These are phyloP conservation scores for Priceomyces haplophilus DNA, from an alignment of 805 yeast species.

Conservation along the genomic window DNA sequence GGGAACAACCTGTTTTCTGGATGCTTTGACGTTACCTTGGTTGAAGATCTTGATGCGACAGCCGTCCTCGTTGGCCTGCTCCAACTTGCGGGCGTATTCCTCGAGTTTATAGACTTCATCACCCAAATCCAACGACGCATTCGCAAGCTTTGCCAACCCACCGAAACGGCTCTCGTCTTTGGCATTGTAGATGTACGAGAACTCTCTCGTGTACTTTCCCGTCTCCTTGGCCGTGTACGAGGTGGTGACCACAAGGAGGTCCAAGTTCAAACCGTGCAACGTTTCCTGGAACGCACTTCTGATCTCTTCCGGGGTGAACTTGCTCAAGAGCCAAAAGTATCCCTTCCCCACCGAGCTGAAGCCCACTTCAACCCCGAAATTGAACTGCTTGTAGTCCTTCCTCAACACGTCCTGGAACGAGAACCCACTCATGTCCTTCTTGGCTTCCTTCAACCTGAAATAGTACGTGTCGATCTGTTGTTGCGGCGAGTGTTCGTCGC, in stretches of 20 bases:
- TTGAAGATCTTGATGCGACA: conserved; percentile 36
- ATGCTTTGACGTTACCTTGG: conserved; percentile 53
- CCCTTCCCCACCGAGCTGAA: conserved; percentile 74
- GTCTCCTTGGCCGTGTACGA: conserved; percentile 35
- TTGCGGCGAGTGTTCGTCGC: neutral
- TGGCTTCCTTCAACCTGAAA: conserved; percentile 41
- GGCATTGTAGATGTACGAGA: conserved; percentile 22
- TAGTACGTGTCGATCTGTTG: conserved; percentile 13
- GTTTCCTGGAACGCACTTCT: conserved; percentile 19
- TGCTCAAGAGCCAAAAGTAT: conserved; percentile 47
- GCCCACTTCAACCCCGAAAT: conserved; percentile 50
- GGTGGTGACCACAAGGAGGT: conserved; percentile 34
- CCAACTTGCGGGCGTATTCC: conserved; percentile 9
- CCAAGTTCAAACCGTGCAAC: conserved; percentile 20
- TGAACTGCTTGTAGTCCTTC: conserved; percentile 83
- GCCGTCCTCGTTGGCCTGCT: conserved; percentile 1
- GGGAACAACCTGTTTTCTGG: conserved; percentile 89
- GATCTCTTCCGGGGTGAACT: conserved; percentile 23
- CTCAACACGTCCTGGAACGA: conserved; percentile 58
- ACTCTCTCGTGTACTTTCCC: conserved; percentile 33
- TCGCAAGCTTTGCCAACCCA: conserved; percentile 19
- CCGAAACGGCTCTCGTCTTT: conserved; percentile 12
- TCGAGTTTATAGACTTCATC: conserved; percentile 21
- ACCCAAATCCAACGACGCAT: conserved; percentile 22
- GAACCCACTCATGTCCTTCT: conserved; percentile 63